A percentile compares a stretch with the other conserved stretches of the same genome.
Conservation (phyloP, 176 grass and related monocot species). For the Elaeis guineensis region DNA sequence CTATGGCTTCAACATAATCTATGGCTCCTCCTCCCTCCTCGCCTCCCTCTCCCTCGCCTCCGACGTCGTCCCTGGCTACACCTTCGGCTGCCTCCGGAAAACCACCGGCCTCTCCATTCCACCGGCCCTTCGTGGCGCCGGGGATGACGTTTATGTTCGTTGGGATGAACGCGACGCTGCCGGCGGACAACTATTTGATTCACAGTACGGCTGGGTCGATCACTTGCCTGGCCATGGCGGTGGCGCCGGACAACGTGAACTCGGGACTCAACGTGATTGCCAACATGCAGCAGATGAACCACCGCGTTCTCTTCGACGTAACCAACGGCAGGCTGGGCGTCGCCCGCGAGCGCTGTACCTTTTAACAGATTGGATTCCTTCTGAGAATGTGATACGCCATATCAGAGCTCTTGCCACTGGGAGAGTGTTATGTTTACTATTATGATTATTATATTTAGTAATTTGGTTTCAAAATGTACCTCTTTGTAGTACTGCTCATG, state of each 20-base stretch:
- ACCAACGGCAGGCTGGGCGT: constrained; percentile 65
- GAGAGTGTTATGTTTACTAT: too few relatives aligned
- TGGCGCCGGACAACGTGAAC: constrained; percentile 75
- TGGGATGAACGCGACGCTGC: constrained; percentile 50
- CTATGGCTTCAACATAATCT: constrained; percentile 59
- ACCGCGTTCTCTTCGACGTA: constrained; percentile 69
- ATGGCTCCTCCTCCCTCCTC: constrained; percentile 47
- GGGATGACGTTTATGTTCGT: constrained; percentile 54
- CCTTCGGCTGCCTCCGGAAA: too few relatives aligned
- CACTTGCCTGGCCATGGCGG: constrained; percentile 86
- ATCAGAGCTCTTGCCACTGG: too few relatives aligned
- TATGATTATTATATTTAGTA: too few relatives aligned
- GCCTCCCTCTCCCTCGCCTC: constrained; percentile 54
- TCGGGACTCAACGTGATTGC: constrained; percentile 74
- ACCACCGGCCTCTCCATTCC: too few relatives aligned
- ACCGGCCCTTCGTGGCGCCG: constrained; percentile 60
- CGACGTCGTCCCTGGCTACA: too few relatives aligned
- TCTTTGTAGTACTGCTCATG: too few relatives aligned
- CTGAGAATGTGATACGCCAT: too few relatives aligned
- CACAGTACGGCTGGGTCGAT: constrained; percentile 85
- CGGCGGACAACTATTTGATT: constrained; percentile 79
- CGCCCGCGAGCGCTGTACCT: constrained; percentile 61
- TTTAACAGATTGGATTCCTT: too few relatives aligned
- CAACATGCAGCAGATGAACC: constrained; percentile 95
- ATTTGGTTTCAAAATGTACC: too few relatives aligned